Base-by-base conservation (phyloP, 2,329 filamentous ascomycete species). In the Sporothrix mexicana region DNA sequence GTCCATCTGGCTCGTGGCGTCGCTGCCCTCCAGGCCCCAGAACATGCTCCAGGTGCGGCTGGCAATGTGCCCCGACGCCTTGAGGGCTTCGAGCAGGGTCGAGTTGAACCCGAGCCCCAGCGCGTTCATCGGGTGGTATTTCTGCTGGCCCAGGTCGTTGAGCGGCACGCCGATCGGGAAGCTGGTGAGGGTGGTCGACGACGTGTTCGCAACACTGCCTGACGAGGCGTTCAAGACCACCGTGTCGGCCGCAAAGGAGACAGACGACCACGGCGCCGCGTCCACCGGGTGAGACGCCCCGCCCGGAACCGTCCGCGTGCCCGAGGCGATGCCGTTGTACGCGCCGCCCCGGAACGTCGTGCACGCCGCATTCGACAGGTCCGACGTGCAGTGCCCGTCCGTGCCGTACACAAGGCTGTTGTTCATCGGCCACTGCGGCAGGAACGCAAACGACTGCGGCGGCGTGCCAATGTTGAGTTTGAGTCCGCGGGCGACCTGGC, bases 1-100 rank as follows among this genome's bases (percentile, higher is more conserved):
- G 9, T 73, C 73, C 66, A 76, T 75, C 74, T 79, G 77, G 3
- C 20, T 13, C 20, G 70, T 49, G 15, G 9, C 4, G 17, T 51
- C 64, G 8, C 53, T 45, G 13, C 64, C 77, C 25, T 75, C 75
- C 13, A 76, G 73, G 25, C 79, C 80, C 77, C 77, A 81, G 71
- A 79, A 81, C n/a, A 79, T 76, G 30, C 77, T 78, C 75, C 78
- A 81, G 17, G 76, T 77, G 20, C 77, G 77, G 45, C 77, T 78
- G 6, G 75, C 74, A 70, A 81, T 81, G 47, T 76, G 71, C 23
- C 77, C 76, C 8, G 77, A 67, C n/a, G 68, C 43, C 57, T 76
- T 73, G 17, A 81, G 77, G n/a, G 74, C 69, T 23, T 72, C 70
- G 15, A 82, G 73, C 45, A 81, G 71, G 2, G 79, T 78, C 36